A percentile compares a stretch with the other conserved stretches of the same genome.
These are phyloP conservation scores for Flueggea neowawraea DNA, from an alignment of 441 rosid genomes.

Conservation along the genomic window DNA sequence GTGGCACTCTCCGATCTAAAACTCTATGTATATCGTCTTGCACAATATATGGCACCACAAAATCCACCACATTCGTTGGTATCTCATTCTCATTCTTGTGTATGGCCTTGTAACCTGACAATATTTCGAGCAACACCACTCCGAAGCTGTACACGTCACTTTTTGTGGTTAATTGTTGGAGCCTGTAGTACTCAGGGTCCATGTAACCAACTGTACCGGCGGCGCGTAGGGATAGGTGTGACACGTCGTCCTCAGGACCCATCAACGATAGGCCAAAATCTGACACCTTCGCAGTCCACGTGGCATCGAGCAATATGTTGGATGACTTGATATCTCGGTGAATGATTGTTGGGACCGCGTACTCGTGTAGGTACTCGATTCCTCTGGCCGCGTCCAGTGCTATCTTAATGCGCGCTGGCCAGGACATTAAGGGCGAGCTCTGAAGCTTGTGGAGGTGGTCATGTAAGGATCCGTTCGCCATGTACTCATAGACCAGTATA, in stretches of 20 bases:
- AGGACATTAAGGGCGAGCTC: conserved; percentile 45
- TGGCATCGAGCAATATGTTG: conserved; percentile 53
- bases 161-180: conserved; percentile 58
- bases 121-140: conserved; percentile 56
- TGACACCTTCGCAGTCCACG: conserved; percentile 66
- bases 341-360: conserved; percentile 57
- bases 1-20: conserved; percentile 54
- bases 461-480: conserved; percentile 63
- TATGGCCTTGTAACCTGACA: conserved; percentile 64
- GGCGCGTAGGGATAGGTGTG: conserved; percentile 55
- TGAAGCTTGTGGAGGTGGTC: conserved; percentile 65
- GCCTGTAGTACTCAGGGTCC: conserved; percentile 79
- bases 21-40: conserved; percentile 63
- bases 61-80: conserved; percentile 66
- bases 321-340: conserved; percentile 89
- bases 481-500: conserved; percentile 58
- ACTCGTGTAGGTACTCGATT: conserved; percentile 71
- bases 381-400: conserved; percentile 81
- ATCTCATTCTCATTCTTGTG: conserved; percentile 51
- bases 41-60: conserved; percentile 49
- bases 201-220: conserved; percentile 85
- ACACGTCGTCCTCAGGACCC: conserved; percentile 53
- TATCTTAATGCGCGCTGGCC: conserved; percentile 51
- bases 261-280: conserved; percentile 74
- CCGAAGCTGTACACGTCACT: conserved; percentile 88